phyloP scores from a whole-genome alignment of 345 rosid genomes.

The Sonneratia alba region DNA sequence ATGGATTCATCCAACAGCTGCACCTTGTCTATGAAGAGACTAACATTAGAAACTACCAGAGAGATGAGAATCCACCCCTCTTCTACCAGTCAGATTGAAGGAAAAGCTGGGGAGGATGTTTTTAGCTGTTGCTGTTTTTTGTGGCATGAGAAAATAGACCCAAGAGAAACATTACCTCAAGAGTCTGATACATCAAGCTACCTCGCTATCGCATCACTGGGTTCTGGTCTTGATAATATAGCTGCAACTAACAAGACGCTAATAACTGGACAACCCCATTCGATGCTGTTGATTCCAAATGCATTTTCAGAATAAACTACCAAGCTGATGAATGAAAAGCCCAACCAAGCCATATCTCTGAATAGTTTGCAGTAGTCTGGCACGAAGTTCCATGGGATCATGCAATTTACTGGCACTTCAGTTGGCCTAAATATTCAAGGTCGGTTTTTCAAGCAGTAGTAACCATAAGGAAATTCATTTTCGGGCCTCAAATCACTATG shows the following conservation, averaged over 20 bases:
- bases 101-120: too few relatives aligned
- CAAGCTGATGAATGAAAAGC: not conserved
- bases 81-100: not conserved
- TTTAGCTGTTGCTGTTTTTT: conserved; percentile 7
- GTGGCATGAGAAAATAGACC: conserved; percentile 43
- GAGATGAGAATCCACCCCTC: not conserved
- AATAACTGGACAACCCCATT: conserved; percentile 4
- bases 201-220: conserved; percentile 50
- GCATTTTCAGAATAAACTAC: not conserved
- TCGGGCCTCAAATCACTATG: too few relatives aligned
- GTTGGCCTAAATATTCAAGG: too few relatives aligned
- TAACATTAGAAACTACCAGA: too few relatives aligned
- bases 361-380: too few relatives aligned
- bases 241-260: conserved; percentile 38
- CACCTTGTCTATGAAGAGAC: too few relatives aligned
- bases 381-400: too few relatives aligned
- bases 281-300: conserved; percentile 2
- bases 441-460: not conserved
- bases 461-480: not conserved
- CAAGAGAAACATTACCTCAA: conserved; percentile 31
- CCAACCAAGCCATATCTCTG: too few relatives aligned
- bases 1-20: too few relatives aligned
- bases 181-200: conserved; percentile 57
- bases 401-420: too few relatives aligned
- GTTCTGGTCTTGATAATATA: conserved; percentile 34